Evolutionary conservation across 805 yeast genomes (phyloP).

Genomic region (Cyberlindnera petersonii): DNA sequence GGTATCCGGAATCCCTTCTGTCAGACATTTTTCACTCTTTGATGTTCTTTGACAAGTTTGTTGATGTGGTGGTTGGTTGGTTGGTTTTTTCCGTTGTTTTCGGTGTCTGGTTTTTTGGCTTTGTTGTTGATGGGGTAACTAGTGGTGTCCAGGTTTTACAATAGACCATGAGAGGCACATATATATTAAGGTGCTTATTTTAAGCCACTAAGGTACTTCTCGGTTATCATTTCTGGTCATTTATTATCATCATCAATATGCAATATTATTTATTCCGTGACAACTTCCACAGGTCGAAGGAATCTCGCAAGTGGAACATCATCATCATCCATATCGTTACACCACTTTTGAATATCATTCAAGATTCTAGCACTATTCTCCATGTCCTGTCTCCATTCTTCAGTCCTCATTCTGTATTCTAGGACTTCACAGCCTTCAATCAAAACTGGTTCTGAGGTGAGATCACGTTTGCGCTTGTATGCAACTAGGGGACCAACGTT

Average conservation of each 20-base stretch:
- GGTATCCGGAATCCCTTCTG: conserved; percentile 2
- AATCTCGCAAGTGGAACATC: conserved; percentile 10
- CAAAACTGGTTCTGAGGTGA: conserved; percentile 38
- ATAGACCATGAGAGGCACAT: no score
- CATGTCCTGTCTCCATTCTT: conserved; percentile 56
- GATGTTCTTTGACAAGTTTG: neutral
- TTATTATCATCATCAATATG: conserved; percentile 1
- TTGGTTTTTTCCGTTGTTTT: neutral
- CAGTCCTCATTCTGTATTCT: conserved; percentile 53
- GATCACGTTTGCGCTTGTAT: conserved; percentile 45
- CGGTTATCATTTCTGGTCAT: neutral
- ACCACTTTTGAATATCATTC: conserved; percentile 63
- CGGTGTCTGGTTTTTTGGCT: neutral
- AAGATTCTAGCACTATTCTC: conserved; percentile 54
- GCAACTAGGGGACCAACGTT: conserved; percentile 62
- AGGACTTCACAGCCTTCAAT: conserved; percentile 77
- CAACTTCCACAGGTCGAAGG: neutral
- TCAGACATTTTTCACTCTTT: conserved; percentile 5
- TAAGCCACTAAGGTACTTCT: no score
- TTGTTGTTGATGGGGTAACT: no score
- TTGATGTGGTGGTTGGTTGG: neutral
- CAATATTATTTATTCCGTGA: neutral
- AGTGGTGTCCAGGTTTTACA: neutral
- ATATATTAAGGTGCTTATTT: no score
- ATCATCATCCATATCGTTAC: conserved; percentile 45